These are phyloP conservation scores for Dipteronia dyeriana DNA, from an alignment of 345 rosid species.

Conservation along the genomic window DNA sequence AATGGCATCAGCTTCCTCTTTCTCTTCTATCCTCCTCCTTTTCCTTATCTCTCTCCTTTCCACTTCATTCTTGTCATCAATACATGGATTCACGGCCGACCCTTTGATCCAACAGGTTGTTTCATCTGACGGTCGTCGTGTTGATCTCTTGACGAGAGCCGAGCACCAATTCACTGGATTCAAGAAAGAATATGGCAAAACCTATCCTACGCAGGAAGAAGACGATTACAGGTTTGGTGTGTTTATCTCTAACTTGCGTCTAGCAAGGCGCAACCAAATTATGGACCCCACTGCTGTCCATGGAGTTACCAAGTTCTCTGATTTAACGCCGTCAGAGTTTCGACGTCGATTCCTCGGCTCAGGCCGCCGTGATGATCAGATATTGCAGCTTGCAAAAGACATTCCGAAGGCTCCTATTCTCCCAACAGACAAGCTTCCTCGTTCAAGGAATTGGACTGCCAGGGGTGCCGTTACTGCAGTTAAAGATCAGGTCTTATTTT, in stretches of 20 bases:
- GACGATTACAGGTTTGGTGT: too few species aligned
- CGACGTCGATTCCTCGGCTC: too few species aligned
- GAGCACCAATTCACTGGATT: too few species aligned
- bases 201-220: too few species aligned
- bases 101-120: slow-evolving; percentile 74
- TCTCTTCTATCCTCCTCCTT: slow-evolving; percentile 18
- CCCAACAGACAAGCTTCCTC: slow-evolving; percentile 72
- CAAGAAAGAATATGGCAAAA: too few species aligned
- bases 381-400: slow-evolving; percentile 61
- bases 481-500: not conserved
- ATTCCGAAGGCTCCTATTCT: slow-evolving; percentile 71
- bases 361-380: slow-evolving; percentile 5
- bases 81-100: not conserved
- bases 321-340: too few species aligned
- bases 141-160: too few species aligned
- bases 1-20: not conserved
- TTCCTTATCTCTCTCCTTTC: slow-evolving; percentile 20
- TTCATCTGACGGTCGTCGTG: slow-evolving; percentile 31
- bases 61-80: slow-evolving; percentile 16
- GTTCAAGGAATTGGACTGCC: slow-evolving; percentile 77
- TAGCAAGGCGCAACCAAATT: too few species aligned
- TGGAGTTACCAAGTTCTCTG: too few species aligned
- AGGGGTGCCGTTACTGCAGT: slow-evolving; percentile 82
- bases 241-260: too few species aligned
- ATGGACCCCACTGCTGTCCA: too few species aligned